These are phyloP conservation scores for Colletotrichum sp. DNA, from an alignment of 2,329 filamentous ascomycete genomes.

Conservation along the genomic window DNA sequence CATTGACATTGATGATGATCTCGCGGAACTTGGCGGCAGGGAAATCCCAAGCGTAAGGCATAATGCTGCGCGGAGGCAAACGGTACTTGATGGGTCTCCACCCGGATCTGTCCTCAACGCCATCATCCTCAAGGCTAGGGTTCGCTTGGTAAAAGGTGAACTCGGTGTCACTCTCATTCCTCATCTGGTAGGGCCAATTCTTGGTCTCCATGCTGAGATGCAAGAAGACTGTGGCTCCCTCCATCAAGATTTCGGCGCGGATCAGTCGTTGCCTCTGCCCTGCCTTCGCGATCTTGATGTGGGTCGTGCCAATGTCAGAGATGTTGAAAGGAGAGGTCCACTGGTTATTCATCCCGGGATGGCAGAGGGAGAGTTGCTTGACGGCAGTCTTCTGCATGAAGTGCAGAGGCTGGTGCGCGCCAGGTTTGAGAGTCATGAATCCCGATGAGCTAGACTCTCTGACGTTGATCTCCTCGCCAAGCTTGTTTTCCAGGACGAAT, in stretches of 20 bases:
- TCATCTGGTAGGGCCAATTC: conserved; percentile 98
- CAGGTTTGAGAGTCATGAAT: conserved; percentile 76
- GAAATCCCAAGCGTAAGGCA: conserved; percentile 99
- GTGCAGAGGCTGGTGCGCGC: conserved; percentile 84
- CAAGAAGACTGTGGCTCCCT: conserved; percentile 91
- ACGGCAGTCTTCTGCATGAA: conserved; percentile 83
- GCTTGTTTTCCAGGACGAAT: conserved; percentile 92
- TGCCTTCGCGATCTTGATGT: conserved; percentile 91
- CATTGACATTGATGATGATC: conserved; percentile 79
- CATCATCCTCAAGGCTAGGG: conserved; percentile 91
- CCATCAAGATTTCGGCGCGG: conserved; percentile 87
- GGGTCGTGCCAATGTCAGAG: conserved; percentile 87
- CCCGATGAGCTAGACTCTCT: conserved; percentile 92
- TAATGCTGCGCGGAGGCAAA: conserved; percentile 91
- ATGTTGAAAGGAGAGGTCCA: conserved; percentile 99
- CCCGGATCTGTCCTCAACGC: conserved; percentile 79
- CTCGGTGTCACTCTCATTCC: conserved; percentile 96
- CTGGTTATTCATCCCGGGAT: conserved; percentile 92
- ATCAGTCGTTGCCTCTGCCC: conserved; percentile 89
- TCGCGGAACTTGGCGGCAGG: conserved; percentile 97
- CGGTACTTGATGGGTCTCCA: conserved; percentile 95
- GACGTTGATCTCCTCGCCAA: conserved; percentile 86
- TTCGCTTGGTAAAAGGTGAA: conserved; percentile 97
- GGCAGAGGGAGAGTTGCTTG: conserved; percentile 92
- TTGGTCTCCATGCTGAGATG: conserved; percentile 90